Base-by-base conservation (phyloP, 2,329 filamentous ascomycete species). In the Mariannaea elegans region DNA sequence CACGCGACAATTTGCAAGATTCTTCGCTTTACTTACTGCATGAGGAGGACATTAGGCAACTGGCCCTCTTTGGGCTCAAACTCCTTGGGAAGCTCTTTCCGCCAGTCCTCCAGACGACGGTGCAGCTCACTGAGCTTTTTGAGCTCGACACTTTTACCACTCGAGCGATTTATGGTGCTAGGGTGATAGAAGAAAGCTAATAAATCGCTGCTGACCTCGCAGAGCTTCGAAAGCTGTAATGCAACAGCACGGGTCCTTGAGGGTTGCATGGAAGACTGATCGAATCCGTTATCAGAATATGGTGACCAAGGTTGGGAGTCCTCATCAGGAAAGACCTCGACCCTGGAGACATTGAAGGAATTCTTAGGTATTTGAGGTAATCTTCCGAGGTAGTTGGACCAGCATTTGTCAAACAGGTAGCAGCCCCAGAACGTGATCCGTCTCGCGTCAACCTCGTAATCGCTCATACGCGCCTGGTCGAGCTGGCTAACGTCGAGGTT, bases 391-490 rank as follows among this genome's bases (percentile, higher is more conserved):
- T 98, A 98, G 74, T 97, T 98, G 48, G 94, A 97, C 94, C 94
- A 98, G 75, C 93, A 97, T 83, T 97, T 98, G 80, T 99, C 95
- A 74, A 98, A 97, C n/a, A 97, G 79, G 76, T 95, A 98, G 74
- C 94, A 97, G 7, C 95, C 95, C 95, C 95, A 98, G 72, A 97
- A 98, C 0, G 95, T 98, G 39, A 98, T 90, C 52, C 92, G 85
- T 36, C 95, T 84, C 3, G 93, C 94, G 77, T 99, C 95, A 36
- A 96, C 86, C 75, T 97, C 94, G 45, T 91, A 85, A 58, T 97
- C 92, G 61, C 88, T 87, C 65, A 94, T 83, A 24, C 81, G 76
- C 49, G 84, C 82, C 58, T 80, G 82, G 58, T 84, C 85, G 59
- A 92, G 83, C 8, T 87, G 87, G 16, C 87, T 86, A 1, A 90